These are phyloP conservation scores for Zalerion maritima DNA, from an alignment of 495 filamentous ascomycete species.

Conservation along the genomic window DNA sequence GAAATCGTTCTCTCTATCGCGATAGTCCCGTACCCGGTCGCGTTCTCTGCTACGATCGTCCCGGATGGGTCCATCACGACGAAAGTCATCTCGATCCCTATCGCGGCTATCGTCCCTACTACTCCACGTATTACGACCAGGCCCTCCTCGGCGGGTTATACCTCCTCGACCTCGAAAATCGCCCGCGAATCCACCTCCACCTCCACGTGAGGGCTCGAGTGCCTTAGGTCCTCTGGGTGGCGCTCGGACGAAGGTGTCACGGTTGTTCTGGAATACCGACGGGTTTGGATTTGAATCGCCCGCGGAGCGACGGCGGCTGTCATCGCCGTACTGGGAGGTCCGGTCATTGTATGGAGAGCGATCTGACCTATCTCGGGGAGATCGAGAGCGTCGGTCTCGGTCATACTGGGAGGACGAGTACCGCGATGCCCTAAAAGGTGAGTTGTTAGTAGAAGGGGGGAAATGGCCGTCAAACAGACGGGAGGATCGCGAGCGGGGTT, in stretches of 20 bases:
- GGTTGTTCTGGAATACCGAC: constrained; percentile 29
- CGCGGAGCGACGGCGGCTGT: constrained; percentile 31
- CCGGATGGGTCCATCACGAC: constrained; percentile 28
- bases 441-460: no score
- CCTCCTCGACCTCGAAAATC: constrained; percentile 32
- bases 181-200: constrained; percentile 31
- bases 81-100: constrained; percentile 41
- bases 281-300: constrained; percentile 33
- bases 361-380: constrained; percentile 40
- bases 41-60: constrained; percentile 36
- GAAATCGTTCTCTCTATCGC: constrained; percentile 24
- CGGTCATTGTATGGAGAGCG: constrained; percentile 34
- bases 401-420: constrained; percentile 31
- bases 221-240: constrained; percentile 62
- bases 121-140: no score
- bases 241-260: constrained; percentile 33
- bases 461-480: no score
- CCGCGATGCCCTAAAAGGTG: constrained; percentile 23
- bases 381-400: constrained; percentile 34
- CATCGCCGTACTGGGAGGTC: constrained; percentile 30
- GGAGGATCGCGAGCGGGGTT: no score
- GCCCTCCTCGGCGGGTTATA: constrained; percentile 25
- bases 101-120: constrained; percentile 50
- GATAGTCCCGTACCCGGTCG: constrained; percentile 23
- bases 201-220: constrained; percentile 47